Conservation (phyloP, 768 basidiomycete species). For the Boletales sp. region DNA sequence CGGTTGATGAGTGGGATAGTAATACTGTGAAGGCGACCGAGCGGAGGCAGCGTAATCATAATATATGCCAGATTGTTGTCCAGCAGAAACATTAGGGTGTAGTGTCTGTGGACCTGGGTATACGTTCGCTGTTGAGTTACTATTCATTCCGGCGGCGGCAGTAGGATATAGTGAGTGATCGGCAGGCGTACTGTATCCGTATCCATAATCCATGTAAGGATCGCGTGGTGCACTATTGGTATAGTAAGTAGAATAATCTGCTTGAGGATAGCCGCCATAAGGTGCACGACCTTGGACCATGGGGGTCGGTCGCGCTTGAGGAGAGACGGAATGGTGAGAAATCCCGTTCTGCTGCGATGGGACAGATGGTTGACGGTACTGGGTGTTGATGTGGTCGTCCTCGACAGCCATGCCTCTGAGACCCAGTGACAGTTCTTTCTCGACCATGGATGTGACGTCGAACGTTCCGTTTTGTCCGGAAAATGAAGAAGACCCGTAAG, state of each 20-base stretch:
- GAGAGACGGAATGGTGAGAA: slow-evolving; percentile 28
- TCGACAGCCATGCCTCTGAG: slow-evolving; percentile 62
- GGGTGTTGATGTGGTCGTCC: slow-evolving; percentile 42
- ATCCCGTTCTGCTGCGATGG: slow-evolving; percentile 28
- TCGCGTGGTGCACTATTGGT: slow-evolving; percentile 47
- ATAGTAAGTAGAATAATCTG: slow-evolving; percentile 63
- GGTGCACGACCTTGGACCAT: slow-evolving; percentile 43
- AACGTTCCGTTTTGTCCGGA: slow-evolving; percentile 29
- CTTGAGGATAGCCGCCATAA: slow-evolving; percentile 49
- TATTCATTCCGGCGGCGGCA: slow-evolving; percentile 42
- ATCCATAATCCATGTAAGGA: slow-evolving; percentile 52
- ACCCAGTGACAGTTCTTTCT: slow-evolving; percentile 53
- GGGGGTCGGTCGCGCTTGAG: slow-evolving; percentile 41
- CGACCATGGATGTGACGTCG: slow-evolving; percentile 42
- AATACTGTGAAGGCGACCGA: slow-evolving; percentile 57
- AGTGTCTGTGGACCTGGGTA: slow-evolving; percentile 47
- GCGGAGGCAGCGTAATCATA: slow-evolving; percentile 53
- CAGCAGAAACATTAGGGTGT: slow-evolving; percentile 40
- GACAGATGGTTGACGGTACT: slow-evolving; percentile 37
- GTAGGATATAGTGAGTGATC: slow-evolving; percentile 50
- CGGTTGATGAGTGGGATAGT: slow-evolving; percentile 53
- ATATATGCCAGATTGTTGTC: slow-evolving; percentile 52
- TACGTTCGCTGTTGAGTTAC: slow-evolving; percentile 41
- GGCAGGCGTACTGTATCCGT: slow-evolving; percentile 48
- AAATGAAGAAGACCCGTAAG: slow-evolving; percentile 32